A percentile compares a stretch with the other conserved stretches of the same genome.
These are phyloP conservation scores for Cryptosporidium ryanae DNA, from an alignment of 169 alveolate genomes.

Conservation along the genomic window DNA sequence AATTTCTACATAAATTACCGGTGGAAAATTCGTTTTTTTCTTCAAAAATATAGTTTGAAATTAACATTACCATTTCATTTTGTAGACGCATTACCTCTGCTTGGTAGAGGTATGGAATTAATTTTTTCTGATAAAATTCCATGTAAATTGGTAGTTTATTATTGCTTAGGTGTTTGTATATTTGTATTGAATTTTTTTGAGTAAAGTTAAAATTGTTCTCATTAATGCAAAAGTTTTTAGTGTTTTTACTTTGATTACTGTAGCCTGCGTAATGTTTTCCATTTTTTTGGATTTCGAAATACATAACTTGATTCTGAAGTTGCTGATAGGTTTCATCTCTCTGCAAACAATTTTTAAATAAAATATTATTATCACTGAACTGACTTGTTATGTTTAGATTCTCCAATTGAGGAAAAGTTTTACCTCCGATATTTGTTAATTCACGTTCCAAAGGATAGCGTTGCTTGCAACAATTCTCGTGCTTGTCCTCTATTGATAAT, in stretches of 20 bases:
- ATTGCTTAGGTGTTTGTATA: background rate
- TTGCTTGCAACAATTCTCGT: too few species aligned
- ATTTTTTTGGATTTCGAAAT: background rate
- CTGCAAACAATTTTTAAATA: background rate
- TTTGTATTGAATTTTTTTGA: too few species aligned
- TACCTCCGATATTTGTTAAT: too few species aligned
- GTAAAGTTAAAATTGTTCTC: too few species aligned
- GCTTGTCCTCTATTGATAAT: too few species aligned
- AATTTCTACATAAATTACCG: background rate
- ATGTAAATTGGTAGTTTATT: background rate
- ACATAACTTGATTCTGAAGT: conserved; percentile 1
- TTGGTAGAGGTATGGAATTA: background rate
- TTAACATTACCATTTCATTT: conserved; percentile 22
- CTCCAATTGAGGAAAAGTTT: too few species aligned
- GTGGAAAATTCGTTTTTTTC: conserved; percentile 2
- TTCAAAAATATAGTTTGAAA: conserved; percentile 2
- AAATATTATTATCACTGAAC: too few species aligned
- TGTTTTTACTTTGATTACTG: too few species aligned
- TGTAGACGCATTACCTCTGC: conserved; percentile 12
- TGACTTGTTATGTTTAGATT: too few species aligned
- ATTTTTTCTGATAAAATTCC: conserved; percentile 1
- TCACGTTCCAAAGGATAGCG: too few species aligned
- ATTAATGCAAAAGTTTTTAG: too few species aligned
- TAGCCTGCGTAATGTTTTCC: too few species aligned
- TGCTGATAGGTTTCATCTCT: background rate